Conservation (phyloP, 2,329 filamentous ascomycete species). For the Neofusicoccum parvum region DNA sequence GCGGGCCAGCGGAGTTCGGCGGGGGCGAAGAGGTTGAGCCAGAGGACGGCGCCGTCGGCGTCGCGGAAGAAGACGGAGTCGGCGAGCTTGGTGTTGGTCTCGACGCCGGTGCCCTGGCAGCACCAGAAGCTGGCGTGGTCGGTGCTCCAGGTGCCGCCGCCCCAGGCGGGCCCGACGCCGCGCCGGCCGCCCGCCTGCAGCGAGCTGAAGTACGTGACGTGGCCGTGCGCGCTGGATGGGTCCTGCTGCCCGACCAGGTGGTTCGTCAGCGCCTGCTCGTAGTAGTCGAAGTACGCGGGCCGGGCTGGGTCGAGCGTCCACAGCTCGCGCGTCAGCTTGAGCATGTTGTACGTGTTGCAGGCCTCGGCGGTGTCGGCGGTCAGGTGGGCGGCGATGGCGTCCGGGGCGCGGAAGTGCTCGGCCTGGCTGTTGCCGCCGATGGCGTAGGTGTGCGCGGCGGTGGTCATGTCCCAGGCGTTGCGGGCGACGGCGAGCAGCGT, state of each 20-base stretch:
- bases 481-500: constrained; percentile 52
- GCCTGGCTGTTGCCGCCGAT: constrained; percentile 58
- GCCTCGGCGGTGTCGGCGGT: constrained; percentile 53
- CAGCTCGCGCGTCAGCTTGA: constrained; percentile 57
- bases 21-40: constrained; percentile 54
- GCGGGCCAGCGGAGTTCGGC: constrained; percentile 51
- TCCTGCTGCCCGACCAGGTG: constrained; percentile 56
- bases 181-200: constrained; percentile 51
- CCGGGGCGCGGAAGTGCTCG: constrained; percentile 53
- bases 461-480: constrained; percentile 54
- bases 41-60: constrained; percentile 42
- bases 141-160: constrained; percentile 58
- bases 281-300: constrained; percentile 55
- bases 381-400: constrained; percentile 51
- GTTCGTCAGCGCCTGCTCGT: constrained; percentile 55
- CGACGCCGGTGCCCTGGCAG: constrained; percentile 55
- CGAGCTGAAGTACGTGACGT: constrained; percentile 57
- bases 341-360: constrained; percentile 61
- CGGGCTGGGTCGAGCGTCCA: constrained; percentile 48
- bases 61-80: constrained; percentile 57
- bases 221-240: constrained; percentile 48
- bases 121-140: constrained; percentile 59
- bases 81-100: constrained; percentile 58
- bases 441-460: constrained; percentile 53
- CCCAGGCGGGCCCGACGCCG: constrained; percentile 54